Evolutionary conservation across 2,329 filamentous ascomycete species (phyloP).

Genomic region (Parafenestella ontariensis): DNA sequence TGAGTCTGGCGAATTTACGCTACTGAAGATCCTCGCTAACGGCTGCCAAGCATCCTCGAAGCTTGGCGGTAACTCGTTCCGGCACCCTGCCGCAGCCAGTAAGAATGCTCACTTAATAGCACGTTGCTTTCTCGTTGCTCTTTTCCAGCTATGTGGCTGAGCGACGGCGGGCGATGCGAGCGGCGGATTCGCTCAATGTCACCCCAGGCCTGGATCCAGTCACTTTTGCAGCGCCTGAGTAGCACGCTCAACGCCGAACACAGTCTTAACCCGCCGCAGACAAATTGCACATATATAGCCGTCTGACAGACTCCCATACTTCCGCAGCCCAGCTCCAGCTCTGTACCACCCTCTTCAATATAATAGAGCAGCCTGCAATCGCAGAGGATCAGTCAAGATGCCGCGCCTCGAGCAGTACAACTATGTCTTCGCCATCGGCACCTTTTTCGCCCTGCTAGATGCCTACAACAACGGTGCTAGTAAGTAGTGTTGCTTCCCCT

Average conservation of each 20-base stretch:
- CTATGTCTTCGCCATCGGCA: slow-evolving; percentile 79
- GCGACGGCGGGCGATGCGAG: slow-evolving; percentile 6
- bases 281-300: slow-evolving; percentile 26
- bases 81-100: slow-evolving; percentile 16
- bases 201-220: slow-evolving; percentile 18
- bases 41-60: not conserved
- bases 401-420: slow-evolving; percentile 57
- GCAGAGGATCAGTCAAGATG: slow-evolving; percentile 22
- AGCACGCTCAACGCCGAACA: slow-evolving; percentile 14
- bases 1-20: slow-evolving; percentile 5
- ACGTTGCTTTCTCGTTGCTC: slow-evolving; percentile 22
- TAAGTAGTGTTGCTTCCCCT: slow-evolving; percentile 53
- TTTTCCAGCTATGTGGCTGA: slow-evolving; percentile 17
- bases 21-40: not conserved
- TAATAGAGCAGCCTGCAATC: slow-evolving; percentile 17
- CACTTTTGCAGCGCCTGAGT: slow-evolving; percentile 10
- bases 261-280: slow-evolving; percentile 16
- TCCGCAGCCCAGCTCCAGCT: slow-evolving; percentile 24
- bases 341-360: slow-evolving; percentile 20
- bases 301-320: slow-evolving; percentile 15
- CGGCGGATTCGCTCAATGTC: slow-evolving; percentile 16
- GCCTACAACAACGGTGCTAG: slow-evolving; percentile 82
- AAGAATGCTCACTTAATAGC: slow-evolving; percentile 11
- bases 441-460: slow-evolving; percentile 76
- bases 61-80: slow-evolving; percentile 1